phyloP scores from a whole-genome alignment of 768 basidiomycete genomes.

The Paxillus ammoniavirescens region DNA sequence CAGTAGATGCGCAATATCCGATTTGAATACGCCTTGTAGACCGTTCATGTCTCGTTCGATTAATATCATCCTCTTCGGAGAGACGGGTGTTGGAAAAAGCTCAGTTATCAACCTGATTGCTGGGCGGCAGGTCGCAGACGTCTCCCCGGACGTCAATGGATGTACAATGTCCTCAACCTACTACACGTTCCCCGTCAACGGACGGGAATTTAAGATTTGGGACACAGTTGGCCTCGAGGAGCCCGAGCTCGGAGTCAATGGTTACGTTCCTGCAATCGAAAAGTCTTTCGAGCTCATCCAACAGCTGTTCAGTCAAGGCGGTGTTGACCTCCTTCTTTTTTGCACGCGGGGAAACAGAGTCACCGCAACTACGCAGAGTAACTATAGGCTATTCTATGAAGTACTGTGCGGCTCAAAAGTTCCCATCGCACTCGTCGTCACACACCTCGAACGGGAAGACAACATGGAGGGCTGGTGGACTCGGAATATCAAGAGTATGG shows the following conservation, averaged over 20 bases:
- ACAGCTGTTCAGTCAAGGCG: not conserved
- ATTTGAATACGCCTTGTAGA: too few relatives aligned
- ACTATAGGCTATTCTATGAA: constrained; percentile 4
- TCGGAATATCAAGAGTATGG: not conserved
- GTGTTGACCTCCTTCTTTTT: constrained; percentile 3
- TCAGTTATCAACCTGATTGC: too few relatives aligned
- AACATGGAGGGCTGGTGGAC: constrained; percentile 5
- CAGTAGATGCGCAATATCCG: too few relatives aligned
- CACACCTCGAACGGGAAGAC: not conserved
- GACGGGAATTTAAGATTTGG: not conserved
- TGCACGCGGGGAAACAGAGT: not conserved
- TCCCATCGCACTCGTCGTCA: constrained; percentile 2
- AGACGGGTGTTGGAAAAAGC: too few relatives aligned
- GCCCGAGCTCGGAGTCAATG: not conserved
- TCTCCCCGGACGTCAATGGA: too few relatives aligned
- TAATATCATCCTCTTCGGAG: too few relatives aligned
- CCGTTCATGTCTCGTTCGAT: not conserved
- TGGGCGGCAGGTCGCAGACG: too few relatives aligned
- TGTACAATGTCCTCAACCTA: too few relatives aligned
- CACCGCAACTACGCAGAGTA: not conserved
- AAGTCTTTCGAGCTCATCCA: not conserved
- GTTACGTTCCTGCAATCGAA: not conserved
- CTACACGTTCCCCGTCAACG: too few relatives aligned
- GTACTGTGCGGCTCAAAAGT: not conserved
- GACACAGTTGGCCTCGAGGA: constrained; percentile 3